Percentiles rank a stretch among this genome's conserved stretches.
Conservation (phyloP, 495 filamentous ascomycete genomes). For the Rhypophila decipiens region DNA sequence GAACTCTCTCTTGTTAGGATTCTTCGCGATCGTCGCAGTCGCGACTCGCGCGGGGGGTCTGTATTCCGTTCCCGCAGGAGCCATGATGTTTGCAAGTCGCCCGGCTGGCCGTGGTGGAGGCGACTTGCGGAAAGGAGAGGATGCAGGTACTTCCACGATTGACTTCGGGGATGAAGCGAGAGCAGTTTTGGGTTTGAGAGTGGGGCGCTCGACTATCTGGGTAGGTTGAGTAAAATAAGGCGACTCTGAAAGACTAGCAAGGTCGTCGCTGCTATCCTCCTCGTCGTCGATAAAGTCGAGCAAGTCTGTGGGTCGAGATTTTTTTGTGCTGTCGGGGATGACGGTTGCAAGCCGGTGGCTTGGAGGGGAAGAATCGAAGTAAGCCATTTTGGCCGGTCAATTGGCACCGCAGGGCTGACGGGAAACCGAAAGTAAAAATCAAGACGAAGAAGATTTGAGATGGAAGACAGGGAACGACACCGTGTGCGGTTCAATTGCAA, state of each 20-base stretch:
- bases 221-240: slow-evolving; percentile 59
- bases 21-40: neutral
- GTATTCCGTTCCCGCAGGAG: slow-evolving; percentile 71
- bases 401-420: too few species aligned
- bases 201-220: slow-evolving; percentile 46
- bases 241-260: slow-evolving; percentile 15
- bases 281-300: slow-evolving; percentile 10
- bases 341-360: neutral
- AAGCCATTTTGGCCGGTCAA: slow-evolving; percentile 6
- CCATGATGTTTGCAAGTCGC: slow-evolving; percentile 56
- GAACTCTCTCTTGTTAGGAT: slow-evolving; percentile 22
- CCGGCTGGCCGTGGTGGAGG: slow-evolving; percentile 16
- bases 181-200: slow-evolving; percentile 4
- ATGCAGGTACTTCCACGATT: slow-evolving; percentile 73
- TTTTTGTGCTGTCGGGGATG: slow-evolving; percentile 1
- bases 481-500: too few species aligned
- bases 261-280: slow-evolving; percentile 17
- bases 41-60: slow-evolving; percentile 37
- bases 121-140: slow-evolving; percentile 57
- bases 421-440: too few species aligned
- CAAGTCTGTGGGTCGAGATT: neutral
- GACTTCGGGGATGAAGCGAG: slow-evolving; percentile 38
- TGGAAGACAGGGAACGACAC: too few species aligned
- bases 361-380: slow-evolving; percentile 3
- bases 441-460: too few species aligned